These are phyloP conservation scores for Ceratobasidium sp. DNA, from an alignment of 1,284 basidiomycete species.

Conservation along the genomic window DNA sequence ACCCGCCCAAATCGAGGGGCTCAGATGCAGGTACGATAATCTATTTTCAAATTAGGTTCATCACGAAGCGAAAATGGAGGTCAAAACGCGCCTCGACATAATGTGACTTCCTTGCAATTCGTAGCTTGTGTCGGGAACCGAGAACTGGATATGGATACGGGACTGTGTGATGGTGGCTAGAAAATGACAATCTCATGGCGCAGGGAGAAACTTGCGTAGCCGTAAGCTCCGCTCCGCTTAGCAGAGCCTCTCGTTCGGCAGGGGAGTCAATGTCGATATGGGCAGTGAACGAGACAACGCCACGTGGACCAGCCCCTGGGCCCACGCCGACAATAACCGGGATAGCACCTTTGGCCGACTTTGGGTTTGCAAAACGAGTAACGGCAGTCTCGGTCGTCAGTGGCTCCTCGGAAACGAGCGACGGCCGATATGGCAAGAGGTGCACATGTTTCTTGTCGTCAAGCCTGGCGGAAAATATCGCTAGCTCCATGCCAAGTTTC, in stretches of 20 bases:
- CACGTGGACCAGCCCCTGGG: too few relatives aligned
- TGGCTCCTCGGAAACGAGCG: background rate
- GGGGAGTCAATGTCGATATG: background rate
- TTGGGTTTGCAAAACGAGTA: background rate
- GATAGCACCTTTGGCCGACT: too few relatives aligned
- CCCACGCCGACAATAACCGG: background rate
- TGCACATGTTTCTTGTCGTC: background rate
- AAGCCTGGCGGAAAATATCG: background rate
- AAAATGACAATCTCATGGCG: conserved; percentile 6
- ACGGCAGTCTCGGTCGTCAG: too few relatives aligned
- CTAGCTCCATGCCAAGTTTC: background rate
- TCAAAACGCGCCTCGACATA: conserved; percentile 23
- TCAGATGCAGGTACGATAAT: conserved; percentile 5
- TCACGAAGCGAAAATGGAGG: background rate
- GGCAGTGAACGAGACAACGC: conserved; percentile 1
- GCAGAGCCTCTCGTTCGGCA: background rate
- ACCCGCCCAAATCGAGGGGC: conserved; percentile 7
- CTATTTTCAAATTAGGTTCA: background rate
- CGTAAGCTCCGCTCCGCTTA: background rate
- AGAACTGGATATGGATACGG: conserved; percentile 29
- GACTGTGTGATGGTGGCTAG: background rate
- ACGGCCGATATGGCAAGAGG: background rate
- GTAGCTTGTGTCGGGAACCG: conserved; percentile 3
- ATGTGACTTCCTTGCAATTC: conserved; percentile 16
- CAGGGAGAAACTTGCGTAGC: conserved; percentile 21